These are phyloP conservation scores for Ceratobasidium sp. DNA, from an alignment of 1,284 basidiomycete species.

Conservation along the genomic window DNA sequence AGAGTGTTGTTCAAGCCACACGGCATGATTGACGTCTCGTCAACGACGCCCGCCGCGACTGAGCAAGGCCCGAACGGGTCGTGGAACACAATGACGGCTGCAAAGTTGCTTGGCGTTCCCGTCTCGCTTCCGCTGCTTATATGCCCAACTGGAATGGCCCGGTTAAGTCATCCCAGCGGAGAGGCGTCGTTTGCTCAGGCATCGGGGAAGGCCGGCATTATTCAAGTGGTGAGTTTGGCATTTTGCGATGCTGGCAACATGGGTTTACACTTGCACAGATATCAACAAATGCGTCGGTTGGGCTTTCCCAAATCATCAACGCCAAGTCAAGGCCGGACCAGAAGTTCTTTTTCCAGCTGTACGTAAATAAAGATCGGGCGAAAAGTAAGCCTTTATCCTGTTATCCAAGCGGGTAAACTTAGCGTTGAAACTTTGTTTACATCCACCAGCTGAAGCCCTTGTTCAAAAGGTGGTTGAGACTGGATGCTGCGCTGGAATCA, in stretches of 20 bases:
- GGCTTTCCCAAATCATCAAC: constrained; percentile 74
- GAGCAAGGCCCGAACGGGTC: neutral
- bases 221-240: constrained; percentile 73
- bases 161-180: constrained; percentile 85
- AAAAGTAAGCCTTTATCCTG: constrained; percentile 51
- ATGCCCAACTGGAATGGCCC: constrained; percentile 79
- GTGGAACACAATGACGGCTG: constrained; percentile 51
- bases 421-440: neutral
- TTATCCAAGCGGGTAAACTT: neutral
- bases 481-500: constrained; percentile 82
- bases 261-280: constrained; percentile 3
- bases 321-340: constrained; percentile 68
- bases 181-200: constrained; percentile 87
- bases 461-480: constrained; percentile 76
- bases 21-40: constrained; percentile 45
- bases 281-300: constrained; percentile 86
- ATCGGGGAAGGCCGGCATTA: constrained; percentile 73
- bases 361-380: constrained; percentile 80
- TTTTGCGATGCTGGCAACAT: neutral
- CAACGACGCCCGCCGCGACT: constrained; percentile 2
- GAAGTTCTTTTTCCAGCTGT: constrained; percentile 82
- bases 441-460: constrained; percentile 67
- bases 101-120: constrained; percentile 60
- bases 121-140: constrained; percentile 64
- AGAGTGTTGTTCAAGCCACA: constrained; percentile 42